These are phyloP conservation scores for Stenocarpella maydis DNA, from an alignment of 2,329 filamentous ascomycete species.

Conservation along the genomic window DNA sequence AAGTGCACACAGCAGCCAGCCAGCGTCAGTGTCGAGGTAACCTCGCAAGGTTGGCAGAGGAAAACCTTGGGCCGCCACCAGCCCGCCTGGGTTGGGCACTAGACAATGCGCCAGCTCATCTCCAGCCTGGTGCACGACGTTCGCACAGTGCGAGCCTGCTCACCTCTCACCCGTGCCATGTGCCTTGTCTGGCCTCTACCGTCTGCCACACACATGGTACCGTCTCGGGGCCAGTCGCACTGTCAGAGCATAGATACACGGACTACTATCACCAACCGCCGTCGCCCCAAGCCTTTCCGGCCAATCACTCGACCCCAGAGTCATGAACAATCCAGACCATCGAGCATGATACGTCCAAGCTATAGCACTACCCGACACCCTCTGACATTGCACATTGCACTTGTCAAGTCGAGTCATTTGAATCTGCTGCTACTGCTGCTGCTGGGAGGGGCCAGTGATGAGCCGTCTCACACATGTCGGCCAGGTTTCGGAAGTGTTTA, in stretches of 20 bases:
- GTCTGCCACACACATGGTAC: conserved; percentile 25
- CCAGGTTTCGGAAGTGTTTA: conserved; percentile 22
- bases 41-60: conserved; percentile 13
- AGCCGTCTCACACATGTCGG: conserved; percentile 13
- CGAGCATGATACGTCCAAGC: conserved; percentile 3
- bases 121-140: conserved; percentile 6
- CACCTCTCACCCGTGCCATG: no score
- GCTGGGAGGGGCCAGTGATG: not conserved
- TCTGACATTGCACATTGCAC: not conserved
- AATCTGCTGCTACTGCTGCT: not conserved
- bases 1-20: not conserved
- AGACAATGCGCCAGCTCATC: conserved; percentile 21
- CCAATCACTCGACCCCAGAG: not conserved
- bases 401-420: conserved; percentile 11
- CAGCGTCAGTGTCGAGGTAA: conserved; percentile 1
- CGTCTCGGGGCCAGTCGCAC: not conserved
- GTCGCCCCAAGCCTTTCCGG: not conserved
- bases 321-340: not conserved
- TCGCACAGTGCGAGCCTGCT: conserved; percentile 13
- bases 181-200: not conserved
- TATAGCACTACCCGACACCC: not conserved
- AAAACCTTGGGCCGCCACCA: conserved; percentile 23
- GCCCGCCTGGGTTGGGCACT: conserved; percentile 22
- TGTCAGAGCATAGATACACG: not conserved
- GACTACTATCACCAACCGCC: conserved; percentile 15